These are phyloP conservation scores for Vaccinium myrtillus DNA, from an alignment of 148 eudicot genomes.

Conservation along the genomic window DNA sequence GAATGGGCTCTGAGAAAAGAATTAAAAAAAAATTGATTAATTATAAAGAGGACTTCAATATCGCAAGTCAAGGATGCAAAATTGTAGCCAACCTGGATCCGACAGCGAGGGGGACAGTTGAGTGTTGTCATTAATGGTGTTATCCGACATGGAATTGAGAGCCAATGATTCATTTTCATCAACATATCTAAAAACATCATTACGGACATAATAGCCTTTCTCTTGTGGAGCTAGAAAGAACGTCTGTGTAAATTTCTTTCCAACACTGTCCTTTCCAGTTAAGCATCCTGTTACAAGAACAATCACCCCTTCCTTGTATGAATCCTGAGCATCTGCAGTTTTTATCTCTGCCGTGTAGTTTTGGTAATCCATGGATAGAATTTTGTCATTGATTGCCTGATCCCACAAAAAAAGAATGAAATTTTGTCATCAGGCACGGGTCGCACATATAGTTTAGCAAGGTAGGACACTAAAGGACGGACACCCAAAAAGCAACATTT, in stretches of 20 bases:
- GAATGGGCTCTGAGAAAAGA: conserved; percentile 36
- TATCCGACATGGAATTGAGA: conserved; percentile 18
- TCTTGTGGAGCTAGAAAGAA: conserved; percentile 82
- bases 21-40: not conserved
- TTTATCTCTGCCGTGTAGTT: conserved; percentile 64
- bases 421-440: not conserved
- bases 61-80: not conserved
- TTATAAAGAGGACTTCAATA: conserved; percentile 7
- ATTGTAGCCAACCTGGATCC: conserved; percentile 35
- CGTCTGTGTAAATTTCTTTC: conserved; percentile 60
- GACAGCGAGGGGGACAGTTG: conserved; percentile 27
- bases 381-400: conserved; percentile 66
- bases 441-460: not conserved
- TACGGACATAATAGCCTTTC: conserved; percentile 58
- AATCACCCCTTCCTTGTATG: conserved; percentile 62
- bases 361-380: conserved; percentile 62
- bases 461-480: not conserved
- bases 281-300: conserved; percentile 70
- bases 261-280: conserved; percentile 56
- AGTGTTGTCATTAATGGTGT: conserved; percentile 23
- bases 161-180: conserved; percentile 42
- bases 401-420: not conserved
- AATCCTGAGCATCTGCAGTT: conserved; percentile 77
- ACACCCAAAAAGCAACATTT: not conserved
- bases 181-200: conserved; percentile 63